Evolutionary conservation across 2,329 filamentous ascomycete genomes (phyloP).

Genomic region (Nemania sp.): DNA sequence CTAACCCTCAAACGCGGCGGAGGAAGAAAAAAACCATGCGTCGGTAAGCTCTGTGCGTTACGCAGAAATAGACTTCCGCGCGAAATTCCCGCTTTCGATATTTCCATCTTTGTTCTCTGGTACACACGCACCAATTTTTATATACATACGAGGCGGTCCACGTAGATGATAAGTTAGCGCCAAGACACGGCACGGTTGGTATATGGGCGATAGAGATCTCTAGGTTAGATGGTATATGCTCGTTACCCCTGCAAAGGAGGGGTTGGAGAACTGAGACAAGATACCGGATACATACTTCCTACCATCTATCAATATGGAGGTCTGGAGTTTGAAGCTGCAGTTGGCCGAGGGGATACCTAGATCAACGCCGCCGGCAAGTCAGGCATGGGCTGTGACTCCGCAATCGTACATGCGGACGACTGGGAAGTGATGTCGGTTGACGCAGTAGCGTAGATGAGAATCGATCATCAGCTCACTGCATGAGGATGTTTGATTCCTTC

Average conservation of each 20-base stretch:
- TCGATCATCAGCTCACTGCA: slow-evolving; percentile 9
- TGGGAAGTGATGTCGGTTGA: background rate
- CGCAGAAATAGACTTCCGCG: background rate
- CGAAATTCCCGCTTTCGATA: background rate
- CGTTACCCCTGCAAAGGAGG: background rate
- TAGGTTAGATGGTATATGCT: background rate
- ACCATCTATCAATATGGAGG: background rate
- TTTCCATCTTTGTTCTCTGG: background rate
- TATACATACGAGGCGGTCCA: too few relatives aligned
- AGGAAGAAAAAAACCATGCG: background rate
- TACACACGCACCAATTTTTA: too few relatives aligned
- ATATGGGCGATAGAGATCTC: background rate
- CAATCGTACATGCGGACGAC: slow-evolving; percentile 9
- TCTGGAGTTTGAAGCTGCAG: slow-evolving; percentile 9
- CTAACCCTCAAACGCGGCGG: slow-evolving; percentile 17
- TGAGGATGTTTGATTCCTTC: background rate
- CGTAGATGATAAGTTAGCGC: too few relatives aligned
- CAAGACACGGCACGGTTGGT: too few relatives aligned
- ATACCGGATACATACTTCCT: too few relatives aligned
- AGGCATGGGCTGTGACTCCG: slow-evolving; percentile 13
- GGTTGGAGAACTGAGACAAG: slow-evolving; percentile 12
- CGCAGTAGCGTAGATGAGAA: too few relatives aligned
- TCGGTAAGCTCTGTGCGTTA: background rate
- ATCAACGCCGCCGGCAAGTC: slow-evolving; percentile 6
- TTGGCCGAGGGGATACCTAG: slow-evolving; percentile 8